Evolutionary conservation across 2,329 filamentous ascomycete species (phyloP).

Genomic region (Calonectria montana): DNA sequence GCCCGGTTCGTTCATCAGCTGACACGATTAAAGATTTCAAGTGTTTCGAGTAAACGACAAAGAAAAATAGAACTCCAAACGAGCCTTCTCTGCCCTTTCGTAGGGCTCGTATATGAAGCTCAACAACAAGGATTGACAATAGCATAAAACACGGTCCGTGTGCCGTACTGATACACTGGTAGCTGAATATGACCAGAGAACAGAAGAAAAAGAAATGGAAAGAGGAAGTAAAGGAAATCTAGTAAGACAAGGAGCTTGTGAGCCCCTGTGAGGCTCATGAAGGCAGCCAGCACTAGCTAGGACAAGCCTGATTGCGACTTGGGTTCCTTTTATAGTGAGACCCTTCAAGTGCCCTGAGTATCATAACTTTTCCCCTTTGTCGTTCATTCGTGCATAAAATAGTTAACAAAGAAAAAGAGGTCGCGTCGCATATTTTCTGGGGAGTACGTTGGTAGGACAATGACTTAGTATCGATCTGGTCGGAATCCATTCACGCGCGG

Average conservation of each 20-base stretch:
- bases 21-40: constrained; percentile 36
- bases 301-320: constrained; percentile 11
- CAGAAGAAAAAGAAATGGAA: constrained; percentile 21
- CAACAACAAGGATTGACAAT: constrained; percentile 23
- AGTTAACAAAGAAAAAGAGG: constrained; percentile 32
- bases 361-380: constrained; percentile 41
- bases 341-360: constrained; percentile 27
- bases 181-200: constrained; percentile 21
- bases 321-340: constrained; percentile 27
- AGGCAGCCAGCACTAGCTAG: constrained; percentile 16
- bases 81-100: constrained; percentile 10
- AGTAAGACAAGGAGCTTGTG: constrained; percentile 33
- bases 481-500: constrained; percentile 61
- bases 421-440: constrained; percentile 1
- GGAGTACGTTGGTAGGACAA: not conserved
- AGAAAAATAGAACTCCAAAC: constrained; percentile 30
- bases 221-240: constrained; percentile 31
- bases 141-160: constrained; percentile 23
- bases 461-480: constrained; percentile 49
- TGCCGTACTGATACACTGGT: constrained; percentile 33
- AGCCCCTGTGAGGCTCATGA: constrained; percentile 21
- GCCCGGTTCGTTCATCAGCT: constrained; percentile 25
- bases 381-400: constrained; percentile 41
- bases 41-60: constrained; percentile 29
- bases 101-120: constrained; percentile 28